A percentile compares a stretch with the other conserved stretches of the same genome.
These are phyloP conservation scores for Penicillium sp. DNA, from an alignment of 2,329 filamentous ascomycete genomes.

Conservation along the genomic window DNA sequence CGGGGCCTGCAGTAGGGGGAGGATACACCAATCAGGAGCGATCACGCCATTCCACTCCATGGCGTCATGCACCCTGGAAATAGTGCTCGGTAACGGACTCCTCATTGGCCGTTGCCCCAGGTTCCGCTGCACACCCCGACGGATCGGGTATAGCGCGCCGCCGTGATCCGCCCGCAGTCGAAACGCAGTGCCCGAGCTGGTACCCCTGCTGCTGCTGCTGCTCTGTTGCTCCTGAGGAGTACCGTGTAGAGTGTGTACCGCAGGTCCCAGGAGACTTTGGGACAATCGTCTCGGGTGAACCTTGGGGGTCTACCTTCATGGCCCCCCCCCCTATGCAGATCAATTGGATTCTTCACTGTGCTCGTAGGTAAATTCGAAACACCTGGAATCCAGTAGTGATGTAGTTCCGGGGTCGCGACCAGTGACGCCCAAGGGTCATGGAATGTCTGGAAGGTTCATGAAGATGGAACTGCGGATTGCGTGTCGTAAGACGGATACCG, in stretches of 20 bases:
- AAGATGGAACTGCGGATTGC: conserved; percentile 18
- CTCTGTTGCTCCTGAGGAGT: not conserved
- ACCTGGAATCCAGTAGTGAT: not conserved
- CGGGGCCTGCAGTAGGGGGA: conserved; percentile 19
- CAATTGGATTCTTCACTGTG: not conserved
- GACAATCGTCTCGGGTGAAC: not conserved
- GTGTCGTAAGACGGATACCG: conserved; percentile 6
- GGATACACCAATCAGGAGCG: conserved; percentile 18
- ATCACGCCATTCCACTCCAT: conserved; percentile 29
- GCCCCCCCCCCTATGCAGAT: not conserved
- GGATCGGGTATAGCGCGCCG: conserved; percentile 30
- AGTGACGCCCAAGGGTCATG: conserved; percentile 19
- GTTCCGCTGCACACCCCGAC: conserved; percentile 26
- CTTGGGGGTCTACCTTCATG: not conserved
- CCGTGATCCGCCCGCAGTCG: conserved; percentile 30
- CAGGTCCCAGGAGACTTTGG: not conserved
- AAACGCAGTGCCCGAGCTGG: not conserved
- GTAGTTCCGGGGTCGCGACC: conserved; percentile 1
- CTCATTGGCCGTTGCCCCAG: conserved; percentile 25
- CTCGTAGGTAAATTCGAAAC: not conserved
- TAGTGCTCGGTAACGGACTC: conserved; percentile 23
- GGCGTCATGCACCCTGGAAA: conserved; percentile 35
- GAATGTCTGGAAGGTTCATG: conserved; percentile 32
- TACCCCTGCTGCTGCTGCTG: conserved; percentile 8
- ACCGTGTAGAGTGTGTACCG: not conserved